Evolutionary conservation across 495 filamentous ascomycete species (phyloP), one percentile per base, ranked within the genome.

Genomic region (Penicillium simplicissimum): DNA sequence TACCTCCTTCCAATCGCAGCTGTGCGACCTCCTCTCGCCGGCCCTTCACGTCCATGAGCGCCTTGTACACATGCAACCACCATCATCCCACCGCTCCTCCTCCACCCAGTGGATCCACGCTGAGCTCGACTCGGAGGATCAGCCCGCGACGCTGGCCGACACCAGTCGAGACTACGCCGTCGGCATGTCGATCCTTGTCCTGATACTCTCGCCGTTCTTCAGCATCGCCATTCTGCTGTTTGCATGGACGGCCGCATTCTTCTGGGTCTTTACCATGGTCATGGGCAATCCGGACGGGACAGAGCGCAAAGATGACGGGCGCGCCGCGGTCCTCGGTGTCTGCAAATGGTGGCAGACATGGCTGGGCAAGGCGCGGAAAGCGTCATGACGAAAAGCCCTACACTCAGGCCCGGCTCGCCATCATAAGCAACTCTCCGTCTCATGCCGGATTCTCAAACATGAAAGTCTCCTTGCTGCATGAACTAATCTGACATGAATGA

Each of bases 241-340:
- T 4, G 77, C 81, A 10, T 89, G 86, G 87, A 82, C 81, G 0
- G 81, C 85, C 0, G 87, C 83, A 1, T 79, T 78, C 43, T 89
- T 88, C 74, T 89, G 87, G 87, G 70, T 85, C 57, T 87, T 84
- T 60, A 78, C 85, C 28, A 80, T 79, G 66, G 78, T 88, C 10
- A 68, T 89, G 40, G 87, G 87, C 1, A 84, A 88, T 67, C 85
- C 85, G 37, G 84, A 85, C 38, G 84, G 84, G n/a, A 82, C 81
- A 52, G 86, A 87, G 62, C 78, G 82, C 42, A 81, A 80, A 52
- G 84, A 88, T 57, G 86, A 88, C 62, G 87, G 87, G 9, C 77
- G 81, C 36, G 79, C 82, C 1, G 82, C 85, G 8, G 85, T 89
- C 11, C 71, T 89, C 21, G 81, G 80, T 5, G 83, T 89, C 59